Base-by-base conservation (phyloP, 2,329 filamentous ascomycete genomes). In the Trichophyton simii region DNA sequence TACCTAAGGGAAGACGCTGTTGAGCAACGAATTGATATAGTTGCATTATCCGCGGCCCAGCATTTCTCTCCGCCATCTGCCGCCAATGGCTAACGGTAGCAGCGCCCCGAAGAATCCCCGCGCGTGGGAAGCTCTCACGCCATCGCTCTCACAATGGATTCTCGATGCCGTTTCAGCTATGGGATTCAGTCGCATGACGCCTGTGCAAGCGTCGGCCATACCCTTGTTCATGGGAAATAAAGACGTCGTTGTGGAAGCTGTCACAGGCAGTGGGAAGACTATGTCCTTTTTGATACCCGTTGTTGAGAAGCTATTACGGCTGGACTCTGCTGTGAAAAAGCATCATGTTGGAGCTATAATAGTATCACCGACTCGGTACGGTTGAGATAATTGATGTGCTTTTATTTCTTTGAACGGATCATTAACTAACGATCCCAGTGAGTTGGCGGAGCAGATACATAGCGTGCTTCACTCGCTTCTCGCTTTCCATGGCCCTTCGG, bases 311-410 rank as follows among this genome's bases (percentile, higher is more conserved):
- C 79, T 97, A 54, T 77, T 97, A 63, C 85, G 87, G 66, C 76
- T 89, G 31, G 86, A 91, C 63, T 88, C 92, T 63, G 87, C 90
- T 1, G 85, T 90, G 38, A 95, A 94, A 75, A 90, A 87, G 70
- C 87, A 96, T 72, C 89, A 97, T 72, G 83, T 99, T 63, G 89
- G 87, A 63, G 90, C 88, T 65, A 94, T 99, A 65, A 86, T 99
- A 68, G 86, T 99, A 63, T 92, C 91, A 15, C 94, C 94, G 0
- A 99, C 90, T 1, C 79, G 78, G 77, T 79, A 72, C 46, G 67
- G 9, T 34, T 55, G 18, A 5, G 6, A 42, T 9, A 25, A 25
- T 25, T n/a, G 28, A 22, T 22, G 22, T 22, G 22, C 22, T 22
- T 22, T 20, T 42, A 28, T 22, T 13, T 15, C 38, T 22, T 36